Conservation (phyloP, 1,139 yeast species). For the Saccharomyces hybrid region DNA sequence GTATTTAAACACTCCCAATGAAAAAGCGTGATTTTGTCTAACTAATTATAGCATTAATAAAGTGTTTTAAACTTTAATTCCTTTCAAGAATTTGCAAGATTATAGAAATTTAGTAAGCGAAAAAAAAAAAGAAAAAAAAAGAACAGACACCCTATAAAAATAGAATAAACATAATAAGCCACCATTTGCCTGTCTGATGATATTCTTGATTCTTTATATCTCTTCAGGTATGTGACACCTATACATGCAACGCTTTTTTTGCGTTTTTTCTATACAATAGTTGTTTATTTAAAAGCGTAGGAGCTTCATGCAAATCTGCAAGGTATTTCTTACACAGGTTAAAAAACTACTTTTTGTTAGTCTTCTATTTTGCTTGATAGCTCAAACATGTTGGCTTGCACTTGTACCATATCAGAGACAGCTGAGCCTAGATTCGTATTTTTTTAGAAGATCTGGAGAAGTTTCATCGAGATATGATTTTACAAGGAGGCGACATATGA, state of each 20-base stretch:
- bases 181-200: background rate
- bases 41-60: background rate
- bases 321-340: background rate
- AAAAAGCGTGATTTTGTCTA: background rate
- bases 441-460: constrained; percentile 10
- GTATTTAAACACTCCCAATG: background rate
- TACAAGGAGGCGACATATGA: constrained; percentile 9
- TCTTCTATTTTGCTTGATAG: background rate
- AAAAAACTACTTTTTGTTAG: background rate
- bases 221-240: background rate
- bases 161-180: background rate
- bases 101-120: background rate
- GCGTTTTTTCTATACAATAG: background rate
- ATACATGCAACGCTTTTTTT: background rate
- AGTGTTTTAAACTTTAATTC: background rate
- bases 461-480: constrained; percentile 11
- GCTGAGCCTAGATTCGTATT: background rate
- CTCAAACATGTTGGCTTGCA: background rate
- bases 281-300: background rate
- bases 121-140: background rate
- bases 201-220: background rate
- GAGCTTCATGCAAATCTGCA: background rate
- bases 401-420: background rate
- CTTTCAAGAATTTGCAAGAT: background rate
- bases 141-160: background rate